These are phyloP conservation scores for Parascedosporium putredinis DNA, from an alignment of 2,329 filamentous ascomycete species.

Conservation along the genomic window DNA sequence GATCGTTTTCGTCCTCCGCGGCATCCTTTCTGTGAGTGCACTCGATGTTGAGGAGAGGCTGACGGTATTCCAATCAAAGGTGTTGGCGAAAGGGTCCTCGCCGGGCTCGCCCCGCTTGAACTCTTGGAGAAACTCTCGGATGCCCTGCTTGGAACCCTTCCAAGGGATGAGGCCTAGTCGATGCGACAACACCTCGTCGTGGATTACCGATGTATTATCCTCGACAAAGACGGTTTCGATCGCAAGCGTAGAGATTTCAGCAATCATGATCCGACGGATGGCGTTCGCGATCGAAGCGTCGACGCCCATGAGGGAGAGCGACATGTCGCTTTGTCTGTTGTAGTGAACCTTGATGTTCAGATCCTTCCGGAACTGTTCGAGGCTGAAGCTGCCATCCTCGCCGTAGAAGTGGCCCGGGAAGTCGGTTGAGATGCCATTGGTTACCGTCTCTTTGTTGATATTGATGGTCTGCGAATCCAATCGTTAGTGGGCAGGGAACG, in stretches of 20 bases:
- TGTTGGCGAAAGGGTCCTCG: slow-evolving; percentile 48
- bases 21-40: slow-evolving; percentile 74
- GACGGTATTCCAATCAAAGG: slow-evolving; percentile 78
- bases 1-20: slow-evolving; percentile 63
- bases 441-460: slow-evolving; percentile 83
- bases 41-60: slow-evolving; percentile 65
- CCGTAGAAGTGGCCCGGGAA: slow-evolving; percentile 86
- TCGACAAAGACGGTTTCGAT: slow-evolving; percentile 89
- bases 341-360: slow-evolving; percentile 76
- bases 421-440: slow-evolving; percentile 79
- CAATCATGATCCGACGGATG: slow-evolving; percentile 89
- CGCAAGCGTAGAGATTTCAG: slow-evolving; percentile 88
- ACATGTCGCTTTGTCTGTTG: slow-evolving; percentile 64
- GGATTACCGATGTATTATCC: slow-evolving; percentile 96
- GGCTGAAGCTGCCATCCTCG: slow-evolving; percentile 73
- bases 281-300: slow-evolving; percentile 94
- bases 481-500: neutral
- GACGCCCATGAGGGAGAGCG: slow-evolving; percentile 84
- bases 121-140: slow-evolving; percentile 72
- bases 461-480: slow-evolving; percentile 57
- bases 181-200: slow-evolving; percentile 91
- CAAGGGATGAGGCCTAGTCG: slow-evolving; percentile 86
- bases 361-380: slow-evolving; percentile 59
- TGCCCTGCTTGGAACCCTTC: slow-evolving; percentile 63
- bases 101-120: slow-evolving; percentile 59